phyloP scores from a whole-genome alignment of 441 rosid species.

The Erodium trifolium region DNA sequence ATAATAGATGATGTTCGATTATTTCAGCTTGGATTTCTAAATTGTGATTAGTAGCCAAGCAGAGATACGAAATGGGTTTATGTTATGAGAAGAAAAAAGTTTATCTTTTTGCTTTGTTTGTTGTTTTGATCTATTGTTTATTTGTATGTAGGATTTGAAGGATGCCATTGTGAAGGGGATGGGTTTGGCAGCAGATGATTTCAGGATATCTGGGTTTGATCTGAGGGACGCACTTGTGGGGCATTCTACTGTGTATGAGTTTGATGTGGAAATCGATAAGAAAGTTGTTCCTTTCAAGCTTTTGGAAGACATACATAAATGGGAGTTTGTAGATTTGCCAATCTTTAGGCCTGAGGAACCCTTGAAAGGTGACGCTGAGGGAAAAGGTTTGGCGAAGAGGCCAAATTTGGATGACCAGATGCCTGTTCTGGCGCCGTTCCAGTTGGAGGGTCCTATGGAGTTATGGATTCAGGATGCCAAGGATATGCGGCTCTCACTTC shows the following conservation, averaged over 20 bases:
- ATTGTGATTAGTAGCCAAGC: background rate
- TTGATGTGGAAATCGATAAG: conserved; percentile 59
- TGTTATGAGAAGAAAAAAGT: background rate
- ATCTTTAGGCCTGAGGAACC: conserved; percentile 45
- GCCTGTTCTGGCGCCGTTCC: conserved; percentile 81
- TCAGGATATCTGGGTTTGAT: conserved; percentile 71
- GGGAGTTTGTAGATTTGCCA: conserved; percentile 84
- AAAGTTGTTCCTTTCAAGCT: conserved; percentile 67
- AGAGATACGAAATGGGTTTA: background rate
- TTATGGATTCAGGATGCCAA: conserved; percentile 90
- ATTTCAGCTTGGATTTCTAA: background rate
- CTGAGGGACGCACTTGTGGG: conserved; percentile 71
- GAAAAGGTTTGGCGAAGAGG: conserved; percentile 35
- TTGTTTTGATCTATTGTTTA: background rate
- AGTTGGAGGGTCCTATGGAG: conserved; percentile 93
- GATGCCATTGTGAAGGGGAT: conserved; percentile 73
- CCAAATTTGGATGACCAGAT: conserved; percentile 26
- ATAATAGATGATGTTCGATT: background rate
- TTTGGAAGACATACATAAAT: conserved; percentile 73
- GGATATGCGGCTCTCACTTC: conserved; percentile 70
- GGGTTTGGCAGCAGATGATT: conserved; percentile 65
- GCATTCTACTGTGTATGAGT: conserved; percentile 74
- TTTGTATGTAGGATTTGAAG: conserved; percentile 60
- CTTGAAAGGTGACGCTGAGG: conserved; percentile 14
- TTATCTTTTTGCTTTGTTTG: too few relatives aligned